A percentile compares a stretch with the other conserved stretches of the same genome.
phyloP scores from a whole-genome alignment of 306 rosid species.

The Fragaria iinumae region DNA sequence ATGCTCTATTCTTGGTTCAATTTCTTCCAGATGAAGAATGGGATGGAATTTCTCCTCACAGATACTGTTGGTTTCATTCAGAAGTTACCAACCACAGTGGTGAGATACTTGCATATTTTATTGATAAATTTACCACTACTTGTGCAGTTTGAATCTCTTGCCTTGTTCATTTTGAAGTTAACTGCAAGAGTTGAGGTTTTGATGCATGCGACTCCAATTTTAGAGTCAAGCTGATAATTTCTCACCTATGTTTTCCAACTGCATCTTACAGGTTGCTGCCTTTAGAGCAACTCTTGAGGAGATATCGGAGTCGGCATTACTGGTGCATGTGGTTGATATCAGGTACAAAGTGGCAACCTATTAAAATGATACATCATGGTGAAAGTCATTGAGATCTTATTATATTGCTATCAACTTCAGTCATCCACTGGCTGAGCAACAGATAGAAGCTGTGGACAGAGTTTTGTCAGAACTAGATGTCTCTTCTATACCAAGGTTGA shows the following conservation, averaged over 20 bases:
- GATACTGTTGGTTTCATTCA: slow-evolving; percentile 99
- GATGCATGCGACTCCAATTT: not conserved
- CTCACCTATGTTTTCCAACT: slow-evolving; percentile 6
- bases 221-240: slow-evolving; percentile 15
- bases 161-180: slow-evolving; percentile 4
- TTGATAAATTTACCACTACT: slow-evolving; percentile 12
- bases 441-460: slow-evolving; percentile 93
- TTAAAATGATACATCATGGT: slow-evolving; percentile 7
- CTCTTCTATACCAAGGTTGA: slow-evolving; percentile 77
- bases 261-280: slow-evolving; percentile 80
- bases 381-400: slow-evolving; percentile 24
- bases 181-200: slow-evolving; percentile 17
- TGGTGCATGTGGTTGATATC: slow-evolving; percentile 93
- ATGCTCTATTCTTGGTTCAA: slow-evolving; percentile 23
- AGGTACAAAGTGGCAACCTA: slow-evolving; percentile 47
- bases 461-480: slow-evolving; percentile 84
- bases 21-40: slow-evolving; percentile 73
- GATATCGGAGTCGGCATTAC: slow-evolving; percentile 80
- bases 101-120: slow-evolving; percentile 39
- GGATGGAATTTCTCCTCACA: slow-evolving; percentile 91
- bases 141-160: not conserved
- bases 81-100: slow-evolving; percentile 91
- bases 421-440: slow-evolving; percentile 90
- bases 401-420: slow-evolving; percentile 55
- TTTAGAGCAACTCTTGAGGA: slow-evolving; percentile 97